Percentiles rank a stretch among this genome's conserved stretches.
Conservation (phyloP, 2,329 filamentous ascomycete species). For the Microascus cirrosus region DNA sequence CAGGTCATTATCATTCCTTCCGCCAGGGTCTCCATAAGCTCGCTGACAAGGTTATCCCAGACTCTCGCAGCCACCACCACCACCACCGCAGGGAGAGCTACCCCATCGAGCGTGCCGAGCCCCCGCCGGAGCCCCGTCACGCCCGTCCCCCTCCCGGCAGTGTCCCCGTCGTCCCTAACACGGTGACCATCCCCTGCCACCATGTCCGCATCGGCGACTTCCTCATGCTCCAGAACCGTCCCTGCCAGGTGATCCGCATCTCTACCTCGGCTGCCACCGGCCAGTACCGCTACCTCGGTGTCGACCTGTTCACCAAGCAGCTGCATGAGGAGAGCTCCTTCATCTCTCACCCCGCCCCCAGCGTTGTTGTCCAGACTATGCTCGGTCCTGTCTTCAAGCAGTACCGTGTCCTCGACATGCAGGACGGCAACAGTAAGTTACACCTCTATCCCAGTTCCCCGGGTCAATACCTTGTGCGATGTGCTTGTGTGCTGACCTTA, state of each 20-base stretch:
- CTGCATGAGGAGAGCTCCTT: slow-evolving; percentile 98
- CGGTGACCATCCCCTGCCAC: slow-evolving; percentile 97
- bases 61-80: slow-evolving; percentile 31
- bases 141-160: slow-evolving; percentile 10
- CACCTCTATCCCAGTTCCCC: slow-evolving; percentile 23
- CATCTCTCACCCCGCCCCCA: slow-evolving; percentile 92
- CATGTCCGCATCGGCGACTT: slow-evolving; percentile 99
- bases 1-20: slow-evolving; percentile 50
- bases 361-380: slow-evolving; percentile 98
- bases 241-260: slow-evolving; percentile 99
- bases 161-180: slow-evolving; percentile 50
- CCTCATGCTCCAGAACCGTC: slow-evolving; percentile 95
- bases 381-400: slow-evolving; percentile 99
- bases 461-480: not conserved
- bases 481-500: not conserved
- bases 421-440: slow-evolving; percentile 49
- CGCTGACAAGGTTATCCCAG: slow-evolving; percentile 39
- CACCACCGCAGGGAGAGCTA: slow-evolving; percentile 35
- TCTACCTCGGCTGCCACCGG: slow-evolving; percentile 94
- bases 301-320: slow-evolving; percentile 99
- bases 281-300: slow-evolving; percentile 99
- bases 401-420: slow-evolving; percentile 97
- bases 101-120: slow-evolving; percentile 11
- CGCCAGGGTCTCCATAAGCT: slow-evolving; percentile 45
- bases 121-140: slow-evolving; percentile 17